Conservation (phyloP, 495 filamentous ascomycete species). For the Talaromyces wortmannii region DNA sequence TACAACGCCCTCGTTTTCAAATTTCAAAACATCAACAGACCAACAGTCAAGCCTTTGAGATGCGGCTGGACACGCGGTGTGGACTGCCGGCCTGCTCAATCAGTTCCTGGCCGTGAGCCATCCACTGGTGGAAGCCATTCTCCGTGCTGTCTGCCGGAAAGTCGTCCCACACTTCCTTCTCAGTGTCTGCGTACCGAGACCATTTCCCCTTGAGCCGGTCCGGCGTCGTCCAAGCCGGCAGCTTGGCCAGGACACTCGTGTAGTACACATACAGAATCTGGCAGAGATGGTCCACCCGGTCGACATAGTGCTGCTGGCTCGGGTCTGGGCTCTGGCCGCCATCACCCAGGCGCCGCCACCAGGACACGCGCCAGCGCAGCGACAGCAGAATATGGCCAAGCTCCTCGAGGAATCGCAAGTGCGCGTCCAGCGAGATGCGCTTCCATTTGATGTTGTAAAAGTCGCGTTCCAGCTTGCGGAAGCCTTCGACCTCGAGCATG, state of each 20-base stretch:
- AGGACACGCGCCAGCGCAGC: slow-evolving; percentile 42
- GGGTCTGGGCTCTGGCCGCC: slow-evolving; percentile 35
- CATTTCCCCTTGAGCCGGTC: slow-evolving; percentile 36
- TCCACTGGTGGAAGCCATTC: slow-evolving; percentile 35
- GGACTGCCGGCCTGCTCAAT: slow-evolving; percentile 40
- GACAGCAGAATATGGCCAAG: slow-evolving; percentile 39
- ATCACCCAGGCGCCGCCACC: slow-evolving; percentile 43
- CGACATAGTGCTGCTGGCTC: slow-evolving; percentile 36
- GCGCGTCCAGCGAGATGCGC: slow-evolving; percentile 37
- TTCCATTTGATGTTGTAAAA: slow-evolving; percentile 48
- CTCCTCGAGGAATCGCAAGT: slow-evolving; percentile 35
- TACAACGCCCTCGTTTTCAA: slow-evolving; percentile 1
- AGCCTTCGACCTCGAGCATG: slow-evolving; percentile 45
- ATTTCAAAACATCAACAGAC: neutral
- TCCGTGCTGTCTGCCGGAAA: slow-evolving; percentile 36
- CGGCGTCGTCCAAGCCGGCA: slow-evolving; percentile 33
- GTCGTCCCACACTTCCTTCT: slow-evolving; percentile 37
- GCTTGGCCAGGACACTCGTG: slow-evolving; percentile 39
- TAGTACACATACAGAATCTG: slow-evolving; percentile 45
- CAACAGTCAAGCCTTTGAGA: slow-evolving; percentile 4
- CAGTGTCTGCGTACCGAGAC: slow-evolving; percentile 38
- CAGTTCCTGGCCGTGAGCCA: slow-evolving; percentile 31
- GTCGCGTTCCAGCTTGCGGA: slow-evolving; percentile 40
- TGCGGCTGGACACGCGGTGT: slow-evolving; percentile 17
- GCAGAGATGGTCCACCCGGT: slow-evolving; percentile 40